Conservation (phyloP, 768 basidiomycete genomes). For the Pulveroboletus sp. region DNA sequence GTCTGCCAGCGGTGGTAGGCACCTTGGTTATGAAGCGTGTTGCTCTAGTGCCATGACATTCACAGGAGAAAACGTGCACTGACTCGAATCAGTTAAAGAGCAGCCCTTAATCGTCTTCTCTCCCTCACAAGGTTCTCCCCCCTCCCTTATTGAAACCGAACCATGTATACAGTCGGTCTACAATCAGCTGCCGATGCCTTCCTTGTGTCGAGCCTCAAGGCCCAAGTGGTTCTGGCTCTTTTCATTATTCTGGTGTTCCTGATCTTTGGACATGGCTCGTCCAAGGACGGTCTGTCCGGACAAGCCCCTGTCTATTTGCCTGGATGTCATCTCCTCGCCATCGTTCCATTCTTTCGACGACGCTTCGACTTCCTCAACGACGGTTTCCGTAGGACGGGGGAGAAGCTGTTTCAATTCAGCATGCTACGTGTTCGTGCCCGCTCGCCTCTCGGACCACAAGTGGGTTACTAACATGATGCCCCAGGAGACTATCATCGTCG, state of each 20-base stretch:
- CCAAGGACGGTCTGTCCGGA: conserved; percentile 42
- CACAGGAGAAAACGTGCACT: conserved; percentile 23
- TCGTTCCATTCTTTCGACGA: conserved; percentile 61
- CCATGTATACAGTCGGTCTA: conserved; percentile 42
- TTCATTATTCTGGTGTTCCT: conserved; percentile 37
- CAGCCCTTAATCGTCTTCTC: conserved; percentile 17
- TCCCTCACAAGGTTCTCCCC: conserved; percentile 18
- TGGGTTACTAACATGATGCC: conserved; percentile 18
- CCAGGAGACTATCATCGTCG: conserved; percentile 68
- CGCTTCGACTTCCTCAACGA: conserved; percentile 71
- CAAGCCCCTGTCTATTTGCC: conserved; percentile 52
- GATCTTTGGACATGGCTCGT: conserved; percentile 31
- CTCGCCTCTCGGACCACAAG: conserved; percentile 7
- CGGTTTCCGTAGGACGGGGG: conserved; percentile 64
- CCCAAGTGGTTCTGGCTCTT: conserved; percentile 32
- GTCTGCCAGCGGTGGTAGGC: conserved; percentile 18
- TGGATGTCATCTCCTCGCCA: conserved; percentile 51
- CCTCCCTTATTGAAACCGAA: conserved; percentile 21
- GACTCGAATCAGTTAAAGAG: conserved; percentile 20
- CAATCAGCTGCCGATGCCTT: conserved; percentile 36
- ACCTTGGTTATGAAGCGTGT: conserved; percentile 21
- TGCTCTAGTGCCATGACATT: conserved; percentile 21
- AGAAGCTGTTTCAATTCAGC: conserved; percentile 64
- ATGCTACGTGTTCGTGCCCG: conserved; percentile 52
- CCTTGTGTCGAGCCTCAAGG: conserved; percentile 31